These are phyloP conservation scores for Diaporthe vaccinii DNA, from an alignment of 2,329 filamentous ascomycete genomes.

Conservation along the genomic window DNA sequence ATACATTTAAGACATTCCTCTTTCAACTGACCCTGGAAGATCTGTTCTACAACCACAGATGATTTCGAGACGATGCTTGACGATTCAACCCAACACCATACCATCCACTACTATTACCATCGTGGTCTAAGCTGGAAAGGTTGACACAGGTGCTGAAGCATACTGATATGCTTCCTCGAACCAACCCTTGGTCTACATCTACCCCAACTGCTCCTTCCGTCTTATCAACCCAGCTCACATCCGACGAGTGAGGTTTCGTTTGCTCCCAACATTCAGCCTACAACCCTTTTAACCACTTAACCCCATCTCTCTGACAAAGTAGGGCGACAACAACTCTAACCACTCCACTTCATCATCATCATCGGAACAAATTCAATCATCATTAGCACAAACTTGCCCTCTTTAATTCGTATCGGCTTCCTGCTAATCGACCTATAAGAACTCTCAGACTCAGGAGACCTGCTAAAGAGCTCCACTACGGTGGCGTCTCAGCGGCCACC, in stretches of 20 bases:
- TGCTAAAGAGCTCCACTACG: neutral
- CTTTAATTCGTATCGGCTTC: too few species aligned
- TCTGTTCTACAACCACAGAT: too few species aligned
- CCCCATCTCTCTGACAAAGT: rapidly evolving
- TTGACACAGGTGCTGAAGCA: neutral
- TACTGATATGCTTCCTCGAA: neutral
- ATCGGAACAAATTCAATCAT: neutral
- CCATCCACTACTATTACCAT: neutral
- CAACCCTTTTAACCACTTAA: too few species aligned
- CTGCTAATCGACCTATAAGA: too few species aligned
- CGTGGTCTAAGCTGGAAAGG: neutral
- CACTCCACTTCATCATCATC: neutral
- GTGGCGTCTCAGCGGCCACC: neutral
- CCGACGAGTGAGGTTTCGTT: neutral
- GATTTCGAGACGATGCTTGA: too few species aligned
- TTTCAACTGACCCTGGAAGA: too few species aligned
- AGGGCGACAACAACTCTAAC: rapidly evolving
- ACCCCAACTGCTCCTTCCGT: neutral
- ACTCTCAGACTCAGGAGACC: neutral
- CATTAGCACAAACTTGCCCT: neutral
- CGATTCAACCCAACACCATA: too few species aligned
- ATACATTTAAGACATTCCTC: too few species aligned
- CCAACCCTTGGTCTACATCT: neutral
- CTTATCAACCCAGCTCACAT: neutral
- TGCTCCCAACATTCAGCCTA: neutral